Conservation (phyloP, 2,329 filamentous ascomycete species). For the Cadophora sp. region DNA sequence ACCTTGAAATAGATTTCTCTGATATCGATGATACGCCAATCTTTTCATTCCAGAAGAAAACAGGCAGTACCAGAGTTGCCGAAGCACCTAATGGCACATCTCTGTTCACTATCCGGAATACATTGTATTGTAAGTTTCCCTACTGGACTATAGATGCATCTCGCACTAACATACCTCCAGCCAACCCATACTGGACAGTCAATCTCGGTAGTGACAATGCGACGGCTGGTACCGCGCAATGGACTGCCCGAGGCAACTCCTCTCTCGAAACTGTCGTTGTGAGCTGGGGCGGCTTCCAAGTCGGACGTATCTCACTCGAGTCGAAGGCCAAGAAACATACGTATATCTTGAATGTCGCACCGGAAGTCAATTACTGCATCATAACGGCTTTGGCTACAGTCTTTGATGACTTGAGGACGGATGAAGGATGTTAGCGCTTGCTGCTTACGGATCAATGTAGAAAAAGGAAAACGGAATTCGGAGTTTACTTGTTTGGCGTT, state of each 20-base stretch:
- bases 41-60: slow-evolving; percentile 29
- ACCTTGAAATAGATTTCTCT: slow-evolving; percentile 19
- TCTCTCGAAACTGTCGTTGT: slow-evolving; percentile 24
- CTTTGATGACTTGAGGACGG: slow-evolving; percentile 34
- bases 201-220: slow-evolving; percentile 6
- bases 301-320: slow-evolving; percentile 27
- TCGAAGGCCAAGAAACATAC: slow-evolving; percentile 27
- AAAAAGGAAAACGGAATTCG: not conserved
- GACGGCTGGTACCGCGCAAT: slow-evolving; percentile 8
- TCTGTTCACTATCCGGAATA: slow-evolving; percentile 27
- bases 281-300: slow-evolving; percentile 27
- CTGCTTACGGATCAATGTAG: not conserved
- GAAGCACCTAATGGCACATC: slow-evolving; percentile 20
- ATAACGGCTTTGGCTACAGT: slow-evolving; percentile 31
- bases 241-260: slow-evolving; percentile 29
- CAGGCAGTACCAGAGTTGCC: slow-evolving; percentile 29
- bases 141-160: not conserved
- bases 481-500: not conserved
- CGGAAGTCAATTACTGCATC: slow-evolving; percentile 30
- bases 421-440: slow-evolving; percentile 27
- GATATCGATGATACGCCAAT: slow-evolving; percentile 26
- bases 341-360: slow-evolving; percentile 29
- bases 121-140: slow-evolving; percentile 20
- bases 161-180: not conserved
- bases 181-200: slow-evolving; percentile 29